Evolutionary conservation across 257 asterid genomes (phyloP), one percentile per base, ranked within the genome.

Genomic region (Echium plantagineum): DNA sequence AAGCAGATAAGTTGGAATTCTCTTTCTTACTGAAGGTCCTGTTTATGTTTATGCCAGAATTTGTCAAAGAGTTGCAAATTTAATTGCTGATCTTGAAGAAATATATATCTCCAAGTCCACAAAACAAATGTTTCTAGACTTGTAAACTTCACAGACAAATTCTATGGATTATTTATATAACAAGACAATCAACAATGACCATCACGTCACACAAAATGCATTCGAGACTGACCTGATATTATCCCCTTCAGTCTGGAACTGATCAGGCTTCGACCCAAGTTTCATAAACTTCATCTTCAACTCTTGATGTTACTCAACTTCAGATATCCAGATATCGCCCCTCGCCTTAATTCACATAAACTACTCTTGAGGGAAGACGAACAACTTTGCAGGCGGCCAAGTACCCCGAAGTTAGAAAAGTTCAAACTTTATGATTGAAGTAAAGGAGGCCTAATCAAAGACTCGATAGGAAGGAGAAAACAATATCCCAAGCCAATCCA

Each of bases 231-330:
- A 90, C 97, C 97, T 90, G 78, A 78, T 77, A 71, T 71, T 70
- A 5, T 84, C 94, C 24, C 88, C 95, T 57, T 90, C 93, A 9
- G 85, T 77, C 76, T 86, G 93, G 77, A 90, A 84, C 71, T 69
- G 89, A 71, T 90, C 95, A 47, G 94, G 90, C 78, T 90, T 90
- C 30, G 97, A 86, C 52, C 97, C 97, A 59, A 90, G 94, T 77
- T 90, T 90, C 95, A 90, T 90, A 71, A 82, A 90, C 94, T 90
- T 90, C 97, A 90, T 90, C 72, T 73, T 59, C 65, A 63, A 58
- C 31, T 53, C 60, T 24, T 61, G 22, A 51, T 24, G 58, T 35
- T 35, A n/a, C n/a, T 9, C 46, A 35, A 35, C 7, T 35, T 35
- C 46, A 35, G 46, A 5, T 35, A 35, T 35, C 46, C 10, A 35